A percentile compares a stretch with the other conserved stretches of the same genome.
These are phyloP conservation scores for Coemansia sp. DNA, from an alignment of 192 early-diverging fungal species.

Conservation along the genomic window DNA sequence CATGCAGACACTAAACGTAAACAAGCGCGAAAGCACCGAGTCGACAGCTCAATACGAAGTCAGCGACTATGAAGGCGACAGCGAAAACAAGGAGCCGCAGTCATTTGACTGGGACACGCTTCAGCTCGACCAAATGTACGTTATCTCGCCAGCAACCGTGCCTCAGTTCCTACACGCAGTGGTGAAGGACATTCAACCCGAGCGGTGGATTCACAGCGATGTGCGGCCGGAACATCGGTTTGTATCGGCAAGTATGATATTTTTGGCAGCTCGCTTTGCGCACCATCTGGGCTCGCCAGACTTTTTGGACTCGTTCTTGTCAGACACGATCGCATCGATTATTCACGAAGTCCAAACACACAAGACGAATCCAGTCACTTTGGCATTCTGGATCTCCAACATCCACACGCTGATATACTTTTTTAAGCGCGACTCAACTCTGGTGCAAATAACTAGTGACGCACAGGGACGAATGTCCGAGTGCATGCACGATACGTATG, in stretches of 20 bases:
- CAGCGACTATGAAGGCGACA: slow-evolving; percentile 22
- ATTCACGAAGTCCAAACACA: slow-evolving; percentile 50
- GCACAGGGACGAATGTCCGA: slow-evolving; percentile 80
- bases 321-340: slow-evolving; percentile 58
- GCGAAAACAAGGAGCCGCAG: slow-evolving; percentile 28
- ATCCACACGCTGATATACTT: slow-evolving; percentile 78
- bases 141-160: slow-evolving; percentile 75
- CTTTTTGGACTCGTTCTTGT: slow-evolving; percentile 68
- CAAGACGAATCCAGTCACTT: slow-evolving; percentile 58
- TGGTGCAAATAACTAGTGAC: slow-evolving; percentile 66
- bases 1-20: slow-evolving; percentile 26
- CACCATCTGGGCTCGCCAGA: slow-evolving; percentile 74
- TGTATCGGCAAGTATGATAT: slow-evolving; percentile 83
- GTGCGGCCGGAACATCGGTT: slow-evolving; percentile 55
- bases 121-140: slow-evolving; percentile 91
- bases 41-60: slow-evolving; percentile 6
- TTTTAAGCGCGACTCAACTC: slow-evolving; percentile 78
- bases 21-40: slow-evolving; percentile 11
- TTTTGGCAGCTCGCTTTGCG: slow-evolving; percentile 85
- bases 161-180: slow-evolving; percentile 70
- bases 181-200: slow-evolving; percentile 66
- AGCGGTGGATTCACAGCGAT: slow-evolving; percentile 47
- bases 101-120: slow-evolving; percentile 78
- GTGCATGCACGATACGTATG: slow-evolving; percentile 70
- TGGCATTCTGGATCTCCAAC: slow-evolving; percentile 87